Evolutionary conservation across 805 yeast genomes (phyloP), one percentile per base, ranked within the genome.

Genomic region (Starmera dryadoides): DNA sequence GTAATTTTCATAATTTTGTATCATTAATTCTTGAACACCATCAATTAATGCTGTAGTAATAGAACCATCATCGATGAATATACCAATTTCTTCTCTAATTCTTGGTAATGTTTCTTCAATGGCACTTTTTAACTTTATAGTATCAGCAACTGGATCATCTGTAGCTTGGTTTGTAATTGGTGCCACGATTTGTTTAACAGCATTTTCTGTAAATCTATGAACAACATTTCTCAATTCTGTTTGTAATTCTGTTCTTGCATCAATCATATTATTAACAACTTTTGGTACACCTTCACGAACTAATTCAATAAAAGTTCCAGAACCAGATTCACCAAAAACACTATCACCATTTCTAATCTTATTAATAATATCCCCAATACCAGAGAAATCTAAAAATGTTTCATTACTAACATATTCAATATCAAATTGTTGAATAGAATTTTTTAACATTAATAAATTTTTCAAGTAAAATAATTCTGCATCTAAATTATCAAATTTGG

Each of bases 181-280:
- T 25, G 60, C 66, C 23, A 77, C 63, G 28, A 85, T 68, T 12
- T 61, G 58, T 14, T 58, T 52, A 2, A 75, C 69, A 1, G 82
- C 75, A 12, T 69, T 72, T 36, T 77, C 75, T 3, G 89, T 81
- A 47, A 85, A 79, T 17, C 71, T 76, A 47, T 78, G 81, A 20
- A 88, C 86, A 3, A 80, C 66, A 43, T 76, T 78, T 46, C 89
- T 73, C 46, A 89, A 67, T 46, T 83, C 88, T 19, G 76, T 66
- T 48, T 83, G 85, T 32, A 89, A 65, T 56, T 89, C 97, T 11
- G 63, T 60, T 43, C 78, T 67, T 2, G 81, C 93, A 60, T 89
- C 96, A 34, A 81, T 74, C 84, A 82, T 82, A 55, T 86, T 81
- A 49, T 78, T 81, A 12, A 85, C 82, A 12, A 87, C 86, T 45